Conservation (phyloP, 2,329 filamentous ascomycete species). For the Alternaria novae-zelandiae region DNA sequence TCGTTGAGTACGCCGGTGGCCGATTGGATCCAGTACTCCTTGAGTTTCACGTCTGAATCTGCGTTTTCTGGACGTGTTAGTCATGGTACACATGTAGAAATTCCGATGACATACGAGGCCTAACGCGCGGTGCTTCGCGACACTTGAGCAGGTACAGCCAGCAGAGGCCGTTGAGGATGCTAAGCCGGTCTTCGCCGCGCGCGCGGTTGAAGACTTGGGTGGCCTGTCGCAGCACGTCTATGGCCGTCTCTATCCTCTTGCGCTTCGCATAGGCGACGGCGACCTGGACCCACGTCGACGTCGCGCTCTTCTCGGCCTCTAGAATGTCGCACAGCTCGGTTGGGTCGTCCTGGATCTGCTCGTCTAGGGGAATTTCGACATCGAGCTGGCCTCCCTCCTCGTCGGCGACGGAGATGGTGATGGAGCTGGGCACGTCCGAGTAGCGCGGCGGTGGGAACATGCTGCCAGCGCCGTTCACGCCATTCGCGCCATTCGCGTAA, state of each 20-base stretch:
- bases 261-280: constrained; percentile 96
- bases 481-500: constrained; percentile 57
- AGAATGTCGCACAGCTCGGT: constrained; percentile 94
- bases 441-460: constrained; percentile 57
- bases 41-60: constrained; percentile 79
- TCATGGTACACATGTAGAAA: neutral
- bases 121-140: constrained; percentile 75
- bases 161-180: constrained; percentile 81
- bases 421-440: constrained; percentile 66
- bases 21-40: constrained; percentile 88
- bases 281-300: constrained; percentile 98
- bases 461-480: constrained; percentile 54
- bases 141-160: constrained; percentile 94
- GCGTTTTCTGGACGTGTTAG: constrained; percentile 34
- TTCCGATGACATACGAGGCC: constrained; percentile 54
- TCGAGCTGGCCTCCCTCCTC: constrained; percentile 69
- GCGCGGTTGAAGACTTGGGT: constrained; percentile 72
- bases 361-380: constrained; percentile 92
- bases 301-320: constrained; percentile 90
- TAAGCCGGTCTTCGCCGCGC: constrained; percentile 81
- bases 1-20: constrained; percentile 95
- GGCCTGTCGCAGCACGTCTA: constrained; percentile 74
- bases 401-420: constrained; percentile 68
- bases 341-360: constrained; percentile 83
- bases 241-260: constrained; percentile 84